Conservation (phyloP, 192 early-diverging fungal genomes). For the Podila epicladia region DNA sequence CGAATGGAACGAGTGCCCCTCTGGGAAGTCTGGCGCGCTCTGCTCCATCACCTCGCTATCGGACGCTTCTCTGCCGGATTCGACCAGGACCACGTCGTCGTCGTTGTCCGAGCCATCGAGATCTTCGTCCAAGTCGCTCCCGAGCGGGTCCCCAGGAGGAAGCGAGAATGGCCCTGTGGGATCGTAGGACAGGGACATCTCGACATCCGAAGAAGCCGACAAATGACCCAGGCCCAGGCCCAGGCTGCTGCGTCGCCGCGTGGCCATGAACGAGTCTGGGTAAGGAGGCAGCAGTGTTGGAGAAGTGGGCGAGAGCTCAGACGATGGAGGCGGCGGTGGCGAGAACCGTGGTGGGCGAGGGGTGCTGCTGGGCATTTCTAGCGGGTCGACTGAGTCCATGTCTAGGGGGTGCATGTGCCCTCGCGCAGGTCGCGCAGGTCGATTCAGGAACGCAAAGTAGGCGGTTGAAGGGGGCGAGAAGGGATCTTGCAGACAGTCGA, state of each 20-base stretch:
- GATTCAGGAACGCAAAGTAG: slow-evolving; percentile 43
- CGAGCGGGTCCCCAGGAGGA: neutral
- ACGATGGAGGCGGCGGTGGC: neutral
- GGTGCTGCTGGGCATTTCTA: slow-evolving; percentile 8
- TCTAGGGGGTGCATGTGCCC: slow-evolving; percentile 36
- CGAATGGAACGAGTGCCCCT: slow-evolving; percentile 39
- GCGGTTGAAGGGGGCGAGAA: slow-evolving; percentile 46
- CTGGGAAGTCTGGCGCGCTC: slow-evolving; percentile 34
- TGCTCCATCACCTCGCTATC: slow-evolving; percentile 46
- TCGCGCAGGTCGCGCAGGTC: slow-evolving; percentile 16
- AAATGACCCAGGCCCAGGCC: neutral
- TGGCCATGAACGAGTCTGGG: neutral
- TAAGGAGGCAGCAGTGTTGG: neutral
- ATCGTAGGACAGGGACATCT: neutral
- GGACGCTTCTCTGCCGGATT: slow-evolving; percentile 35
- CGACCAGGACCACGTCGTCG: slow-evolving; percentile 24
- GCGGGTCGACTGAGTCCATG: slow-evolving; percentile 37
- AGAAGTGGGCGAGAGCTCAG: neutral
- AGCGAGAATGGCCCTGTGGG: neutral
- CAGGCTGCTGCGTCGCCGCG: neutral
- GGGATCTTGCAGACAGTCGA: slow-evolving; percentile 23
- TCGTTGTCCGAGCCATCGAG: slow-evolving; percentile 2
- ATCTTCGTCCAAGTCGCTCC: slow-evolving; percentile 2
- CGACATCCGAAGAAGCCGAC: neutral
- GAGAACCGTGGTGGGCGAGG: neutral